Evolutionary conservation across 2,329 filamentous ascomycete genomes (phyloP), one percentile per base, ranked within the genome.

Genomic region (Penicillium italicum): DNA sequence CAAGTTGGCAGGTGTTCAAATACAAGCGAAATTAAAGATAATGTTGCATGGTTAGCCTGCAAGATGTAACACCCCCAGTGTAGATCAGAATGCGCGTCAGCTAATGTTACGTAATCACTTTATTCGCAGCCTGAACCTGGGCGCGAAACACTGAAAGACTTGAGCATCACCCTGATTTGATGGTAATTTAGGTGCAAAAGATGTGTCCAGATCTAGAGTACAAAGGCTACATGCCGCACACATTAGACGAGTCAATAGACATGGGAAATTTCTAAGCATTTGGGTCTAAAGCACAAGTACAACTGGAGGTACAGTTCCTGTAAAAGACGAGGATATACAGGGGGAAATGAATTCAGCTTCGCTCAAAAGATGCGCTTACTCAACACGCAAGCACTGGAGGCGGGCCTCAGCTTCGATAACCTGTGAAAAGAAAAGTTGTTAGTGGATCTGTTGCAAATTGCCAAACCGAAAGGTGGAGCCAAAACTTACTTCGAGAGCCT

Each of bases 331-430:
- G 65, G 66, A 64, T 67, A 59, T 69, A 70, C 65, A 68, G 61
- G 64, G 66, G 56, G 55, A 57, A 52, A 56, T 57, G 63, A 69
- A 63, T 60, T 65, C 63, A 62, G 56, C 55, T 65, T 64, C 59
- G 63, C 64, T 63, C 59, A 60, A 57, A 54, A 59, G 58, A 62
- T 66, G 61, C 62, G 61, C 66, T 64, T 72, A 94, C 71, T 95
- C 89, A 60, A 96, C 85, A 69, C 89, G 85, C 74, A 97, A 77
- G 76, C 90, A 96, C 78, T 94, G 90, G 66, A 97, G 79, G 66
- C 92, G 84, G 38, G 92, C 92, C 78, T 97, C 91, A 5, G 91
- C 90, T 64, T 91, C 86, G 77, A 96, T 95, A 55, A 95, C 86
- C 89, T 92, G 66, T 47, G 41, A 47, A 54, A 49, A 41, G 50